These are phyloP conservation scores for Dioscorea dumetorum DNA, from an alignment of 106 monocot species.

Conservation along the genomic window DNA sequence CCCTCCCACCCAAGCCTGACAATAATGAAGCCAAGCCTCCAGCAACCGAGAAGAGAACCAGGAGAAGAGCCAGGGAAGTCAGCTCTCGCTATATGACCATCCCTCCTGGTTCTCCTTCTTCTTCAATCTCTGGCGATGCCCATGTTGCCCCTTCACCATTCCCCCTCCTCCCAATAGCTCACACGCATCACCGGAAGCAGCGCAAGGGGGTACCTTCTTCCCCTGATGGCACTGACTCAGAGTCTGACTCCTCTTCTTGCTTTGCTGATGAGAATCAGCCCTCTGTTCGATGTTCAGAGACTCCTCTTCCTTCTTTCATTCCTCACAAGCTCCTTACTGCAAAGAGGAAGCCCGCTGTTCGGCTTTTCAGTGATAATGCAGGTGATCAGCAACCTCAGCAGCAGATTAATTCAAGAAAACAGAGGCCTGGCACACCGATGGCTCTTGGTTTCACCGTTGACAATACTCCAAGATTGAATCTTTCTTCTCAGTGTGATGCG, in stretches of 20 bases:
- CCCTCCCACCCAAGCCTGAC: too few species aligned
- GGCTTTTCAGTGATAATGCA: conserved; percentile 33
- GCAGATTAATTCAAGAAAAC: neutral
- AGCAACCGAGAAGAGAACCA: conserved; percentile 9
- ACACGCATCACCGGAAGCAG: conserved; percentile 10
- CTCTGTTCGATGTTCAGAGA: conserved; percentile 8
- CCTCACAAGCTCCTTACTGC: neutral
- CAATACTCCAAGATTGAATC: conserved; percentile 1
- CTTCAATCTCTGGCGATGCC: neutral
- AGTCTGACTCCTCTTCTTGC: conserved; percentile 9
- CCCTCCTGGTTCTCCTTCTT: conserved; percentile 8
- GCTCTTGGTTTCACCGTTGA: neutral
- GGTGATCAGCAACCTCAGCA: conserved; percentile 1
- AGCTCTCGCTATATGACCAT: conserved; percentile 75
- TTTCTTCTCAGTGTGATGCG: neutral
- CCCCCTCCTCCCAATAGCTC: conserved; percentile 1
- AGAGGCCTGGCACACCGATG: conserved; percentile 43
- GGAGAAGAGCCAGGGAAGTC: conserved; percentile 51
- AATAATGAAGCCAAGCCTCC: neutral
- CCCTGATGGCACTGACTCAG: conserved; percentile 24
- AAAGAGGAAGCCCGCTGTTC: conserved; percentile 17
- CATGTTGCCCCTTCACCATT: neutral
- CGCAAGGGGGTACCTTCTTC: conserved; percentile 17
- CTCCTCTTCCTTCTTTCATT: conserved; percentile 8
- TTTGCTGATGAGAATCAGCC: conserved; percentile 52